Evolutionary conservation across 2,329 filamentous ascomycete species (phyloP), one percentile per base, ranked within the genome.

Genomic region (Microdochium nivale): DNA sequence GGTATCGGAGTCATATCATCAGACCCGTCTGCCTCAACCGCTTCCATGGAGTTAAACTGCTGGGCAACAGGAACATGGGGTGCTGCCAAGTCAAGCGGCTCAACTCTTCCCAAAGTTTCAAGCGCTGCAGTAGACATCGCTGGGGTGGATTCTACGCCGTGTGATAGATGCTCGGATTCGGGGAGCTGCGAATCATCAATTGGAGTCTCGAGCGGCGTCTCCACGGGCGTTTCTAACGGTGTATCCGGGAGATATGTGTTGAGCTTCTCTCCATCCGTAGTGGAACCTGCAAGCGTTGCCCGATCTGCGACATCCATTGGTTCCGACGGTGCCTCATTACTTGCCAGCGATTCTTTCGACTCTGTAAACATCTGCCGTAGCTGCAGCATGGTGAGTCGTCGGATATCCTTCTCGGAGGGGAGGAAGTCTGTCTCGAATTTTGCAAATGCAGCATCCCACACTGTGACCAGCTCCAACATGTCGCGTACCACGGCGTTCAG

Each of bases 351-450:
- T 53, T 89, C 85, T 53, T 87, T 86, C 2, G 89, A 90, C 56
- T 91, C 89, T 8, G 92, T 82, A 64, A 99, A 99, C 66, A 99
- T 88, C 66, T 95, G 96, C 65, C 88, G 92, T 52, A 99, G 75
- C 65, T 99, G 95, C 55, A 96, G 78, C 53, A 92, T 90, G 13
- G 94, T 95, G 54, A 99, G 74, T 61, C 94, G 84, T 55, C 90
- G 82, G 62, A 99, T 95, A 70, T 99, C 94, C 63, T 95, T 97
- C 67, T 99, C 95, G 0, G 92, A 64, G 85, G 87, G 92, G 60
- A 99, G 86, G 70, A 92, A 99, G 60, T 95, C 88, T 44, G 84
- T 82, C 65, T 99, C 95, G 54, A 99, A 97, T 51, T 94, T 87
- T 52, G 83, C 78, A 70, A 99, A 99, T 0, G 83, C 83, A 24